Conservation (phyloP, 257 asterid genomes). For the Galeopsis tetrahit region DNA sequence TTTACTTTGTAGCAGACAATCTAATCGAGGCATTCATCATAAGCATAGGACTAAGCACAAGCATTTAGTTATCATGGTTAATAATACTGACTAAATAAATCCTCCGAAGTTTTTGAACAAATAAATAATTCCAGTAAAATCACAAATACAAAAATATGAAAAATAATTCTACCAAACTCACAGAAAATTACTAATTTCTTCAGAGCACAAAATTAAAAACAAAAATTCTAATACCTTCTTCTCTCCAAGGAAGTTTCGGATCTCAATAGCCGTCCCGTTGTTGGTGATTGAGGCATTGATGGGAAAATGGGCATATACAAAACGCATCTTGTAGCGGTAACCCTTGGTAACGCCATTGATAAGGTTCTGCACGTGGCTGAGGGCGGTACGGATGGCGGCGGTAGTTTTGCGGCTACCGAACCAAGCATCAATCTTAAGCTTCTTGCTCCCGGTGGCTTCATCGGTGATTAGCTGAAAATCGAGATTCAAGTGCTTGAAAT, state of each 20-base stretch:
- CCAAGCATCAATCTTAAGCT: constrained; percentile 87
- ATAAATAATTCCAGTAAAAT: not conserved
- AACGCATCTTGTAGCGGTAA: constrained; percentile 87
- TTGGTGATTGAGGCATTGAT: constrained; percentile 70
- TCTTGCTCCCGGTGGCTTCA: constrained; percentile 64
- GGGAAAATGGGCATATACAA: constrained; percentile 87
- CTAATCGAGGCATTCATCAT: not conserved
- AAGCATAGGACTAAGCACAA: not conserved
- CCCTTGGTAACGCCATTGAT: constrained; percentile 82
- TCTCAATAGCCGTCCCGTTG: constrained; percentile 65
- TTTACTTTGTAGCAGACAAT: not conserved
- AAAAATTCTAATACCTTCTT: constrained; percentile 55
- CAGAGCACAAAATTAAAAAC: not conserved
- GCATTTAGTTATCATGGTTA: not conserved
- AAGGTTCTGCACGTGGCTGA: constrained; percentile 75
- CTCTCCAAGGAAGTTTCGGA: constrained; percentile 88
- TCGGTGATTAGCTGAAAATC: constrained; percentile 79
- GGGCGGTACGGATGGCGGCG: constrained; percentile 82
- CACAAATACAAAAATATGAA: too few relatives aligned
- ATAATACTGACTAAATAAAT: not conserved
- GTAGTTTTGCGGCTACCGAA: constrained; percentile 80
- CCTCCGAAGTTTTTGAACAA: not conserved
- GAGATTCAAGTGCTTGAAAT: constrained; percentile 77
- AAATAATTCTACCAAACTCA: not conserved
- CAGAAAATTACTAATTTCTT: not conserved